Percentiles rank a stretch among this genome's conserved stretches.
Conservation (phyloP, 225 moss, liverwort and hornwort genomes). For the Sphagnum tenellum region DNA sequence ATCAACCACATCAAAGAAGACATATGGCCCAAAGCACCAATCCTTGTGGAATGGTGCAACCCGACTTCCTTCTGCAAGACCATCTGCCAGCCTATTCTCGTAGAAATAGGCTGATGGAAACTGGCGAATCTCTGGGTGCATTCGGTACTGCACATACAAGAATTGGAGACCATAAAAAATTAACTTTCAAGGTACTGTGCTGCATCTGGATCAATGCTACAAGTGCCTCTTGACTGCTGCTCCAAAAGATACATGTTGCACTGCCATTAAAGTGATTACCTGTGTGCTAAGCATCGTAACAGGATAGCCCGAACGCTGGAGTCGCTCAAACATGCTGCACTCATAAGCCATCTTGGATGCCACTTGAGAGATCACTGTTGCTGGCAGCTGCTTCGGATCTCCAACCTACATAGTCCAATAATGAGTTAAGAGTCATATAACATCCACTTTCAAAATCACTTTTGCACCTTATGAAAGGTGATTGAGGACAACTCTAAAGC, state of each 20-base stretch:
- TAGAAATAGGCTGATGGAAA: slow-evolving; percentile 93
- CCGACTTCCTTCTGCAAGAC: slow-evolving; percentile 39
- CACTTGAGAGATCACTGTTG: slow-evolving; percentile 71
- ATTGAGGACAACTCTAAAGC: no score
- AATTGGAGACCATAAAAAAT: no score
- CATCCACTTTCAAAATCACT: no score
- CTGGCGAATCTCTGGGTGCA: slow-evolving; percentile 95
- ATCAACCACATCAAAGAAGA: slow-evolving; percentile 81
- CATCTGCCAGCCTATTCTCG: slow-evolving; percentile 61
- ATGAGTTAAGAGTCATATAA: background rate
- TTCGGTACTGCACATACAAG: slow-evolving; percentile 55
- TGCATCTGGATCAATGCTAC: no score
- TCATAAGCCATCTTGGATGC: slow-evolving; percentile 76
- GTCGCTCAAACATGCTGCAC: slow-evolving; percentile 96
- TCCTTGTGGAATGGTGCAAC: slow-evolving; percentile 70
- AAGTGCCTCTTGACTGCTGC: no score
- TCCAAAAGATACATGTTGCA: no score
- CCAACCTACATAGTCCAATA: slow-evolving; percentile 32
- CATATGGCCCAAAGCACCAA: slow-evolving; percentile 70
- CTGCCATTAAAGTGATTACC: slow-evolving; percentile 6
- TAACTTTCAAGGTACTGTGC: no score
- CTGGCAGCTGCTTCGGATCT: slow-evolving; percentile 96
- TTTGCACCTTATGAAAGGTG: no score
- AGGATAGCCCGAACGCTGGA: slow-evolving; percentile 83
- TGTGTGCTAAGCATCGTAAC: slow-evolving; percentile 78